A percentile compares a stretch with the other conserved stretches of the same genome.
phyloP scores from a whole-genome alignment of 2,329 filamentous ascomycete genomes.

The Cladobotryum protrusum region DNA sequence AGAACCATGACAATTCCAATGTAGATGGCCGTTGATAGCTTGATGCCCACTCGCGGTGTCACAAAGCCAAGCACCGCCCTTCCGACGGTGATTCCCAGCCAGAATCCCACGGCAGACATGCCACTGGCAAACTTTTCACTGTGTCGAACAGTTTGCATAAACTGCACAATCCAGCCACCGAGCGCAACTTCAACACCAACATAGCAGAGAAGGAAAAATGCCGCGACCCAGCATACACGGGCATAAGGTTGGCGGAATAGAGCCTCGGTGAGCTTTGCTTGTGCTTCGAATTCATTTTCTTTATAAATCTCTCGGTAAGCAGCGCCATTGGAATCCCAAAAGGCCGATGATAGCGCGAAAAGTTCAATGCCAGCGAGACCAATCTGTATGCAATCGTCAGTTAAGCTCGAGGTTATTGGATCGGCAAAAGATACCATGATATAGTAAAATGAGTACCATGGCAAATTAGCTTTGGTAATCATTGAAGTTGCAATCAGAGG shows the following conservation, averaged over 20 bases:
- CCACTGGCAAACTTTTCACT: slow-evolving; percentile 57
- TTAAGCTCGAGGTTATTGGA: slow-evolving; percentile 1
- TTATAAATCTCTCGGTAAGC: slow-evolving; percentile 14
- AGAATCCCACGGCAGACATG: slow-evolving; percentile 73
- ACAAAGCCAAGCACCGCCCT: slow-evolving; percentile 63
- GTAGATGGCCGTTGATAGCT: slow-evolving; percentile 56
- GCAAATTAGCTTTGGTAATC: slow-evolving; percentile 53
- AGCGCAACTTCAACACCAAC: slow-evolving; percentile 71
- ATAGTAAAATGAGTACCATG: slow-evolving; percentile 71
- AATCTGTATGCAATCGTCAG: slow-evolving; percentile 44
- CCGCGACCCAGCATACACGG: slow-evolving; percentile 61
- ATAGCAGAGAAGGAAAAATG: slow-evolving; percentile 68
- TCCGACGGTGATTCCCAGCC: slow-evolving; percentile 71
- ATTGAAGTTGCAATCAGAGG: slow-evolving; percentile 66
- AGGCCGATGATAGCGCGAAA: slow-evolving; percentile 42
- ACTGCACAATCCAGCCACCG: slow-evolving; percentile 77
- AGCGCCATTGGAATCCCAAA: slow-evolving; percentile 44
- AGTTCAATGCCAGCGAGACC: slow-evolving; percentile 49
- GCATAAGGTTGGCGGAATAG: slow-evolving; percentile 38
- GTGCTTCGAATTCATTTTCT: slow-evolving; percentile 8
- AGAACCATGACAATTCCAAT: slow-evolving; percentile 57
- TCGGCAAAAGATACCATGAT: slow-evolving; percentile 50
- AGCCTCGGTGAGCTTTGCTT: slow-evolving; percentile 17
- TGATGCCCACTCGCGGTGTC: slow-evolving; percentile 66
- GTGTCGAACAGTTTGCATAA: slow-evolving; percentile 72